Evolutionary conservation across 2,329 filamentous ascomycete species (phyloP), one percentile per base, ranked within the genome.

Genomic region (Colletotrichum tofieldiae): DNA sequence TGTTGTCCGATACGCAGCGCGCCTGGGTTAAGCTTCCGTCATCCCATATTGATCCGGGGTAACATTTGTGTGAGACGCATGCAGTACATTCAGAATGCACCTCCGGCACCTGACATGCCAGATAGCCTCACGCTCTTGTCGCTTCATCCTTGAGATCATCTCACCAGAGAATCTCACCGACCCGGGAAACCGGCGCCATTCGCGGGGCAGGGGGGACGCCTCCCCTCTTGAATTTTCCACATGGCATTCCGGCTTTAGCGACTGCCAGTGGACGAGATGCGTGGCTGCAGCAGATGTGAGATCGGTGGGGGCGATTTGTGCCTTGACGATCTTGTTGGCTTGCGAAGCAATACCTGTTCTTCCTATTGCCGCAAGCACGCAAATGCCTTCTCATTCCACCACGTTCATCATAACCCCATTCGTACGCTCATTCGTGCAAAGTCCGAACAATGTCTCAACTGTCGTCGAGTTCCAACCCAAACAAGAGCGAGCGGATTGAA

Each of bases 11-110:
- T 20, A 26, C 23, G 8, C 26, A 16, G 18, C 56, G 26, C 14
- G 18, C 14, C 41, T 14, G 26, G 4, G 29, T 32, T n/a, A 62
- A 60, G 65, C 47, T 71, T 71, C 64, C 45, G 64, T 37, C 68
- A 71, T 71, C 68, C 29, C 35, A 71, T 62, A 35, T 49, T 11
- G 39, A 35, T 20, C 12, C 4, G 39, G 45, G 45, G 23, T 29
- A 65, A 29, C 23, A 23, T 12, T 32, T 54, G 18, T 35, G 18
- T 45, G 35, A 32, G 37, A 5, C 32, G 18, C 16, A 32, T 18
- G 6, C 29, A 32, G 29, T 32, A 3, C 29, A 32, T 7, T 52
- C 12, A 20, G 4, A 29, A 37, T 29, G 52, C 52, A 12, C 26
- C 16, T 39, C 12, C 12, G 39, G 18, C 16, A 43, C 16, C 12